Evolutionary conservation across 495 filamentous ascomycete species (phyloP).

Genomic region (Neurospora sp.): DNA sequence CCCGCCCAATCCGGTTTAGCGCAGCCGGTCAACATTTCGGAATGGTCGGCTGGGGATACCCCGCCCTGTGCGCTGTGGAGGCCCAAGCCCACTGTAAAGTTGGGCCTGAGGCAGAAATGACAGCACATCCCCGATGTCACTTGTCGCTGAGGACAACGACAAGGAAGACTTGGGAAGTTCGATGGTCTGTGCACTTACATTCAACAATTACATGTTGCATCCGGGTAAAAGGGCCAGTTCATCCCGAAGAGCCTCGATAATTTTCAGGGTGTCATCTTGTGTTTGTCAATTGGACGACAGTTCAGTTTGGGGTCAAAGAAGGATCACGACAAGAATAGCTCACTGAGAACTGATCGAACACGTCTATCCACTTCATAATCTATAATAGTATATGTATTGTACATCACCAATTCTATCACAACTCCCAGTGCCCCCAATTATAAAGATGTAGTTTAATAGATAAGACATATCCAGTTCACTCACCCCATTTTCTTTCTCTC

Average conservation of each 20-base stretch:
- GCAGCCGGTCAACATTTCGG: neutral
- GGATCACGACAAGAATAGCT: neutral
- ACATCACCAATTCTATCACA: neutral
- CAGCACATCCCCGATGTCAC: neutral
- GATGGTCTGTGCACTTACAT: neutral
- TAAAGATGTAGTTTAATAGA: neutral
- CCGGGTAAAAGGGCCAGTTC: neutral
- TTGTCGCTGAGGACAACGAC: neutral
- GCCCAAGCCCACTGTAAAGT: neutral
- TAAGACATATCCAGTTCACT: neutral
- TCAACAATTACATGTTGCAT: neutral
- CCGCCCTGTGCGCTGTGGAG: slow-evolving; percentile 14
- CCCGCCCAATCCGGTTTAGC: neutral
- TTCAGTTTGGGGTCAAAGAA: neutral
- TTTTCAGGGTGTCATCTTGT: neutral
- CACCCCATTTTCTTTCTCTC: neutral
- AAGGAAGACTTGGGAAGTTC: neutral
- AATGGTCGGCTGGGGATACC: neutral
- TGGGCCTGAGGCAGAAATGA: neutral
- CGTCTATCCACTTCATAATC: neutral
- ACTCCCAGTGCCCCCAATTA: neutral
- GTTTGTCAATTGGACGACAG: neutral
- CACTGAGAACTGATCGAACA: neutral
- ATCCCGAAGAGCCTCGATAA: neutral
- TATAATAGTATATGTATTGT: neutral